Conservation (phyloP, 2,329 filamentous ascomycete species). For the Aureobasidium sp. region DNA sequence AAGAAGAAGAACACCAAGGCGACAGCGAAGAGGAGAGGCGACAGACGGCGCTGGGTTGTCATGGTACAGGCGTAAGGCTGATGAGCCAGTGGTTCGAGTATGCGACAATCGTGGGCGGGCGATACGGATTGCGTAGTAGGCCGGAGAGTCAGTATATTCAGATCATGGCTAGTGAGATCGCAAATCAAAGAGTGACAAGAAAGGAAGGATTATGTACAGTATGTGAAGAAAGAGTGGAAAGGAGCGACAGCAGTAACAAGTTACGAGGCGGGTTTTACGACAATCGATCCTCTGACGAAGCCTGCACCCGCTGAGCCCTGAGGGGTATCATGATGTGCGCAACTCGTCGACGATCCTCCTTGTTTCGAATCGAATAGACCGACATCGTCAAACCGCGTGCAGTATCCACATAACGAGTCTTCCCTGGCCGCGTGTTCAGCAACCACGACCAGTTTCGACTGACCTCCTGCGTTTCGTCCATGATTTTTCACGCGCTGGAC, state of each 20-base stretch:
- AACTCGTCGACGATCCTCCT: slow-evolving; percentile 2
- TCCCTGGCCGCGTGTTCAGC: background rate
- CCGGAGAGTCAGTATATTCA: background rate
- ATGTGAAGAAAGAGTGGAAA: background rate
- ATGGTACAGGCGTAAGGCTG: background rate
- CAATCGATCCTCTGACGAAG: slow-evolving; percentile 1
- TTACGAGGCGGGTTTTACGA: background rate
- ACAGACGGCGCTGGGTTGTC: slow-evolving; percentile 9
- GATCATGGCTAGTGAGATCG: background rate
- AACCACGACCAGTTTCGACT: background rate
- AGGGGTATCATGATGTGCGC: slow-evolving; percentile 1
- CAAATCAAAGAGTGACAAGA: background rate
- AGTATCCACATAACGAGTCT: background rate
- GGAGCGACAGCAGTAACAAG: background rate
- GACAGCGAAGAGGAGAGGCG: slow-evolving; percentile 18
- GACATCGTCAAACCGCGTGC: background rate
- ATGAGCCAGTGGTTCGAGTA: background rate
- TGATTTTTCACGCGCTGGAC: background rate
- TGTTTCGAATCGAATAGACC: background rate
- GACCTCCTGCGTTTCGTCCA: background rate
- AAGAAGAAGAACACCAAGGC: slow-evolving; percentile 26
- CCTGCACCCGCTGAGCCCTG: background rate
- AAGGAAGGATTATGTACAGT: background rate
- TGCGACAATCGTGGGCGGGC: background rate
- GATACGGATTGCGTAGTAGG: background rate